Base-by-base conservation (phyloP, 768 basidiomycete genomes). In the Flagelloscypha sp. region DNA sequence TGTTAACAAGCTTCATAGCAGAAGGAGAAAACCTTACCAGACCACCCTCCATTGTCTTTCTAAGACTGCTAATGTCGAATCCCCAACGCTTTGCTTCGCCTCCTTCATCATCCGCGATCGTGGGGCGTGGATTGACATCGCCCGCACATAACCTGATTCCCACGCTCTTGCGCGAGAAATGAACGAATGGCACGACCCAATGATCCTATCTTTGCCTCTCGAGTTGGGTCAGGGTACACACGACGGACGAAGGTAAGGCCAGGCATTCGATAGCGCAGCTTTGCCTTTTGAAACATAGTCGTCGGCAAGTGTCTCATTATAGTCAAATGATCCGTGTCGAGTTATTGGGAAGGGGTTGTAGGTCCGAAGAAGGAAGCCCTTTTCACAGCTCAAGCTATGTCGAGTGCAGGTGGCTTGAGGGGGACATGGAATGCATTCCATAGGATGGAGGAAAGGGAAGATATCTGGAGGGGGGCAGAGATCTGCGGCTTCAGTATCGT, bases 21-120 rank as follows among this genome's bases (percentile, higher is more conserved):
- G 29, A 35, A 40, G 34, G 15, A 43, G 35, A 9, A 27, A 23
- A 30, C 28, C 24, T 9, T 21, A 32, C 12, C 28, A 41, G 36
- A 42, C 11, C 24, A 38, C 61, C 56, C 49, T 65, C 76, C 69
- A 82, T 70, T 21, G 49, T 56, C 18, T 77, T 69, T 38, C 69
- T 67, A 44, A 90, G 54, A 9, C 56, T 59, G 29, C 68, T 67
- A n/a, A 83, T 51, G 37, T 77, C 72, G 18, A 79, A 44, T 30
- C 87, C 88, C 81, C 83, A 89, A 49, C 65, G 72, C 52, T 68
- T 70, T n/a, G 84, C 86, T 46, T 85, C 79, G 41, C 76, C 74
- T 8, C 74, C 77, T 36, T 77, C 72, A 38, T 58, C 52, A 30
- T 73, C 74, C 12, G 56, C 50, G 12, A 63, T 44, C 17, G 41